Evolutionary conservation across 2,329 filamentous ascomycete genomes (phyloP).

Genomic region (Zopfia rhizophila): DNA sequence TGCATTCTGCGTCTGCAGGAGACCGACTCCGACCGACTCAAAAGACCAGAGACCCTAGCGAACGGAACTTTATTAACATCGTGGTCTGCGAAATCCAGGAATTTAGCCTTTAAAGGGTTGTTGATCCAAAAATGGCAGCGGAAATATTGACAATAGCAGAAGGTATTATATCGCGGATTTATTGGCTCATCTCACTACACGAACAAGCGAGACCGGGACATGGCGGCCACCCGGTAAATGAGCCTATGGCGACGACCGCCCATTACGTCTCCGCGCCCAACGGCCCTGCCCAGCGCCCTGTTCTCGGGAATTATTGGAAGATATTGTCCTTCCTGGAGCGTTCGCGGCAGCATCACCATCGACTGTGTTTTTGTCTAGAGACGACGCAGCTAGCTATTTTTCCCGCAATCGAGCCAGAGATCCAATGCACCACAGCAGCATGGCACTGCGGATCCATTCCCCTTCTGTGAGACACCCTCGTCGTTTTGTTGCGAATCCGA

Average conservation of each 20-base stretch:
- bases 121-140: conserved; percentile 47
- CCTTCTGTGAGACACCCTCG: conserved; percentile 9
- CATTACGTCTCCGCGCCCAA: conserved; percentile 17
- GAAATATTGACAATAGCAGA: conserved; percentile 48
- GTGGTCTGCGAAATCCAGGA: conserved; percentile 31
- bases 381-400: conserved; percentile 14
- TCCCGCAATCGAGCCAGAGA: conserved; percentile 19
- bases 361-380: background rate
- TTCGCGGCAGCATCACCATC: conserved; percentile 14
- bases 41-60: conserved; percentile 22
- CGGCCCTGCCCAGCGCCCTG: conserved; percentile 28
- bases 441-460: conserved; percentile 9
- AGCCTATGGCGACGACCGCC: conserved; percentile 27
- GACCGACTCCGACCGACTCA: conserved; percentile 31
- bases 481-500: conserved; percentile 11
- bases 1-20: conserved; percentile 17
- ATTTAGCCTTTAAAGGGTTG: conserved; percentile 41
- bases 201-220: conserved; percentile 36
- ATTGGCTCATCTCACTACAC: conserved; percentile 47
- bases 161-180: conserved; percentile 42
- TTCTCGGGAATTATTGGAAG: conserved; percentile 26
- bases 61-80: conserved; percentile 40
- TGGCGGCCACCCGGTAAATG: conserved; percentile 17
- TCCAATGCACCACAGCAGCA: conserved; percentile 12
- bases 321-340: conserved; percentile 11